A percentile compares a stretch with the other conserved stretches of the same genome.
phyloP scores from a whole-genome alignment of 352 stramenopile species.

The Aphanomyces cochlioides region DNA sequence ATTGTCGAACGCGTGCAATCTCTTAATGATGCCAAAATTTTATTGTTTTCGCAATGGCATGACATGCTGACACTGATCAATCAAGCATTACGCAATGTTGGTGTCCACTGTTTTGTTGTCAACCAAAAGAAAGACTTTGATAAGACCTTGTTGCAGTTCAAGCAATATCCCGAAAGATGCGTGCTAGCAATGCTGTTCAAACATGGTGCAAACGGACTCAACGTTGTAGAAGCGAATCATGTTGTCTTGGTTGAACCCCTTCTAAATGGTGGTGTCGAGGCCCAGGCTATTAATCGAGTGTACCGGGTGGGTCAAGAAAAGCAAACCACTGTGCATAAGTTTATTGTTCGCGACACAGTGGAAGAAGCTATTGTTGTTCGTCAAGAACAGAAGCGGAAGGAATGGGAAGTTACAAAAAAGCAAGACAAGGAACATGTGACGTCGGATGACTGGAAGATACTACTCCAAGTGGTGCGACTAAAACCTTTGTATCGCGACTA shows the following conservation, averaged over 20 bases:
- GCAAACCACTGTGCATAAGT: slow-evolving; percentile 81
- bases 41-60: slow-evolving; percentile 91
- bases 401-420: neutral
- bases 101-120: slow-evolving; percentile 70
- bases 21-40: slow-evolving; percentile 69
- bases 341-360: slow-evolving; percentile 84
- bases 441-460: slow-evolving; percentile 23
- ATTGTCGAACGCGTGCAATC: slow-evolving; percentile 48
- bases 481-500: neutral
- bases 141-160: slow-evolving; percentile 51
- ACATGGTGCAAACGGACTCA: slow-evolving; percentile 87
- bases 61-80: slow-evolving; percentile 68
- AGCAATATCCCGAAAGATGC: slow-evolving; percentile 45
- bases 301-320: slow-evolving; percentile 87
- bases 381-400: slow-evolving; percentile 43
- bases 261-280: slow-evolving; percentile 80
- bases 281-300: slow-evolving; percentile 85
- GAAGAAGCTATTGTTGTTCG: slow-evolving; percentile 84
- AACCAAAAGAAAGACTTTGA: slow-evolving; percentile 50
- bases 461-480: slow-evolving; percentile 28
- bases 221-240: slow-evolving; percentile 87
- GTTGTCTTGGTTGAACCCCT: slow-evolving; percentile 90
- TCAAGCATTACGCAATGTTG: slow-evolving; percentile 38
- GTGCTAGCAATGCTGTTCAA: slow-evolving; percentile 81
- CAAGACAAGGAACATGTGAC: slow-evolving; percentile 19